Evolutionary conservation across 192 early-diverging fungal species (phyloP).

Genomic region (Mortierella claussenii): DNA sequence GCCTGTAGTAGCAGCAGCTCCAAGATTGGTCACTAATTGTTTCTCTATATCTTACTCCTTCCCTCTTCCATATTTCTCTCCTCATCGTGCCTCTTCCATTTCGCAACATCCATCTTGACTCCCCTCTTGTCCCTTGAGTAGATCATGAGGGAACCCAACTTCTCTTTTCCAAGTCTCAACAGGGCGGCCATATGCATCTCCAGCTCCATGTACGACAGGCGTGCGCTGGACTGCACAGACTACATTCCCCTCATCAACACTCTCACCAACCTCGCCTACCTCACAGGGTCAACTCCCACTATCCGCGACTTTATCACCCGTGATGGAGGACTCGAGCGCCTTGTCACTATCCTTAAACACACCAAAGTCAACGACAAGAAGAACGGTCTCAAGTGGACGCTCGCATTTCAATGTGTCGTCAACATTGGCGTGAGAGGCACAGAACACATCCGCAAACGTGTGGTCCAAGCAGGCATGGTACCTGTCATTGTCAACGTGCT

Average conservation of each 20-base stretch:
- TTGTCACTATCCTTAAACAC: slow-evolving; percentile 83
- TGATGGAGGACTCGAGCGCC: slow-evolving; percentile 90
- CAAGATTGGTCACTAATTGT: too few relatives aligned
- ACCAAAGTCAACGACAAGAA: slow-evolving; percentile 74
- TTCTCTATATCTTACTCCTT: too few relatives aligned
- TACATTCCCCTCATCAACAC: slow-evolving; percentile 88
- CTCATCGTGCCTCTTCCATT: not conserved
- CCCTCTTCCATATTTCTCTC: too few relatives aligned
- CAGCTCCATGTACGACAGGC: slow-evolving; percentile 88
- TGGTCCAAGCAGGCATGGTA: slow-evolving; percentile 89
- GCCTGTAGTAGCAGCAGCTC: too few relatives aligned
- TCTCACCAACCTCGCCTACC: slow-evolving; percentile 87
- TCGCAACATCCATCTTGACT: slow-evolving; percentile 4
- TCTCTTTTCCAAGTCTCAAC: slow-evolving; percentile 80
- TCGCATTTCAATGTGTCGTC: slow-evolving; percentile 86
- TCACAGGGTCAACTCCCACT: slow-evolving; percentile 83
- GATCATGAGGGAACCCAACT: slow-evolving; percentile 85
- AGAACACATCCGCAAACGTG: slow-evolving; percentile 78
- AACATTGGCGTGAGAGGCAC: slow-evolving; percentile 90
- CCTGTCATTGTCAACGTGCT: slow-evolving; percentile 86
- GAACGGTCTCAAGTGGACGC: slow-evolving; percentile 84
- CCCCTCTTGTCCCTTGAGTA: not conserved
- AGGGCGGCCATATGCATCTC: slow-evolving; percentile 83
- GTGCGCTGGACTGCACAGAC: slow-evolving; percentile 94
- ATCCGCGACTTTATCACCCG: slow-evolving; percentile 83